Evolutionary conservation across 1,139 yeast species (phyloP), one percentile per base, ranked within the genome.

Genomic region (Saccharomyces hybrid): DNA sequence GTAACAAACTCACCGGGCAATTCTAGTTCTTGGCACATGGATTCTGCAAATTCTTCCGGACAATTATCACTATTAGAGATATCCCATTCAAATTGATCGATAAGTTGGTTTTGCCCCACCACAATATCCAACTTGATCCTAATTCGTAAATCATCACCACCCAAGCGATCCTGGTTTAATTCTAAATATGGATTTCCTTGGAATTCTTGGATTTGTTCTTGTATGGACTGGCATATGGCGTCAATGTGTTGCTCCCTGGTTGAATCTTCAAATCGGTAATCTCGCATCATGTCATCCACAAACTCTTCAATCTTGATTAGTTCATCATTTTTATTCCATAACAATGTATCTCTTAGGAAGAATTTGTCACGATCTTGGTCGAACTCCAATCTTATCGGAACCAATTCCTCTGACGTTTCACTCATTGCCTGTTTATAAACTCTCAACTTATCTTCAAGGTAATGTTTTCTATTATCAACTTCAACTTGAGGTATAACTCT

Each of bases 51-150:
- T 60, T 87, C 93, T 67, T 93, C 98, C 0, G 99, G 96, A 62
- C 80, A 85, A 63, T 84, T 86, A 28, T 86, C 91, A 1, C 82
- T 78, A 61, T 82, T 84, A 59, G 88, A 85, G 49, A 95, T 78
- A 69, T 93, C 98, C 99, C 99, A 93, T 70, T 93, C 99, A 71
- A 93, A 89, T 65, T 87, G 93, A 71, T 93, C 99, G 14, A 84
- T 78, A 49, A 90, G 76, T 65, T 90, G 95, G 59, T 91, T 90
- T 66, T 88, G 90, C 31, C 95, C 91, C 44, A 91, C 84, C 0
- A 96, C 88, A 51, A 93, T 83, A 65, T 95, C 97, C 48, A 93
- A 73, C 62, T 84, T 88, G 47, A 93, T 84, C 4, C 87, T 82
- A 16, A 95, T 81, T 53, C 99, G 77, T 66, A 91, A 74, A 66